Evolutionary conservation across 2,329 filamentous ascomycete species (phyloP), one percentile per base, ranked within the genome.

Genomic region (Clarireedia hainanense): DNA sequence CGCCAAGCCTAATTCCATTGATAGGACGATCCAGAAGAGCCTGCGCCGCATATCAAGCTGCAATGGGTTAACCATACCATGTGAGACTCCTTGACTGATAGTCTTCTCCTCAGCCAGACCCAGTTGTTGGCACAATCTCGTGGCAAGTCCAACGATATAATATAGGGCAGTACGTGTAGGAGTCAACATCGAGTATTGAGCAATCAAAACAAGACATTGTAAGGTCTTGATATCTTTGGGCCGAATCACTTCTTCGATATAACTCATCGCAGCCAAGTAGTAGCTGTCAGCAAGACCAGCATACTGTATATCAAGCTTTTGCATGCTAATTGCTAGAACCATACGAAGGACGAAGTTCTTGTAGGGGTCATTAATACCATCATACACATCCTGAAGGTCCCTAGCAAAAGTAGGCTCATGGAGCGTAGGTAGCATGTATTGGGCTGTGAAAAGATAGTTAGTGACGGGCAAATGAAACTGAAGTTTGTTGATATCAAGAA

Each of bases 201-300:
- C 90, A 63, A 97, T 88, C 15, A 99, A 74, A 3, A 87, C 80
- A 54, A 96, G 84, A 64, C 92, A 96, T 71, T 97, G 94, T 15
- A 97, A 74, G 0, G 94, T 95, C 65, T 86, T 89, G 30, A 96
- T 73, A 69, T 97, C 89, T 76, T 95, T 96, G n/a, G 86, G 84
- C 52, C 85, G 84, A 54, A 97, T 80, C 10, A 95, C 85, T 2
- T 84, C 83, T 69, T 96, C 89, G 59, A 97, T 84, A 64, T 85
- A 85, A 59, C 86, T 84, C 74, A 97, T 84, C 5, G 92, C 92
- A 24, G 91, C 88, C 23, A 96, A 79, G 67, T 96, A 97, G 73
- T 95, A 97, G 68, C 90, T 91, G 71, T 97, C 92, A 30, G 94
- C 92, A 27, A 97, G 76, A 24, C 91, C 91, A n/a, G 91, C 91